Evolutionary conservation across 1,139 yeast species (phyloP), one percentile per base, ranked within the genome.

Genomic region (Yamadazyma dushanensis): DNA sequence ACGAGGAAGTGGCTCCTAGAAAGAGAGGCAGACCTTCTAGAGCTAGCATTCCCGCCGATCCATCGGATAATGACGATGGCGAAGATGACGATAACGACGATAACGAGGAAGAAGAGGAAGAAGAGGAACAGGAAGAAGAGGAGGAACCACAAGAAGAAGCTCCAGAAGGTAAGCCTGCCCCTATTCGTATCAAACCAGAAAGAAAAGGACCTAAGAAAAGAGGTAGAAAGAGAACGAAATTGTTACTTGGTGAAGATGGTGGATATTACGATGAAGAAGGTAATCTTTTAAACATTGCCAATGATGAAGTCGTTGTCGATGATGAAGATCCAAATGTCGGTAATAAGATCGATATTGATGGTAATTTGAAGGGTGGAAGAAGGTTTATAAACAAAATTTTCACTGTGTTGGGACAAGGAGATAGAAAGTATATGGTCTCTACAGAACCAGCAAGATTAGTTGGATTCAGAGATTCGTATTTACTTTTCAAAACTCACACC

Each of bases 361-460:
- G 98, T 15, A 70, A 73, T 37, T 66, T 94, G 39, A 56, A 60
- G 31, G 96, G 86, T 2, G 94, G 79, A n/a, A 73, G 97, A 46
- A 76, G 78, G 50, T 92, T 76, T 62, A 71, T 92, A 41, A 84
- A 88, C 44, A 81, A 90, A 42, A 80, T 94, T 0, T 92, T 92
- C 61, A 86, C 87, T 4, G 75, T 90, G 8, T 61, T 73, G 29
- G 88, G 85, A 4, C 76, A 82, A 40, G 96, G 95, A 3, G 76
- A 79, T 26, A 71, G 80, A 44, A 70, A 82, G 40, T 92, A 79
- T 58, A 89, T 92, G 95, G 76, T 92, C 31, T 85, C 96, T 2
- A 90, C 97, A 0, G 97, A 90, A 55, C 96, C 97, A 1, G 97
- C 98, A 0, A 73, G 97, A 47, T 78, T 90, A 51, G 89, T 90